Conservation (phyloP, 2,329 filamentous ascomycete species). For the Arthrinium phaeospermum region DNA sequence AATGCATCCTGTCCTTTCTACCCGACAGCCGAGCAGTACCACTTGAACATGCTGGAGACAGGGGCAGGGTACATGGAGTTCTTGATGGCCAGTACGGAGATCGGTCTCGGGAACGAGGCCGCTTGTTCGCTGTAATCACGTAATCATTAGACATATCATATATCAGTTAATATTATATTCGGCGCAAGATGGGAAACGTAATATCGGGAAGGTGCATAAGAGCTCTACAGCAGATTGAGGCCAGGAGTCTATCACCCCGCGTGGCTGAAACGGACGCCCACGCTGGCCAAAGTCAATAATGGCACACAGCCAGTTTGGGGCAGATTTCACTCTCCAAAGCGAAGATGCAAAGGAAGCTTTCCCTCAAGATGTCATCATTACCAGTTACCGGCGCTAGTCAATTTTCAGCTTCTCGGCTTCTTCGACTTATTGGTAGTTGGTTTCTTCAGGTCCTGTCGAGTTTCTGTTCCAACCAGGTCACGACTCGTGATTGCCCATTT, state of each 20-base stretch:
- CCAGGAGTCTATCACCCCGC: neutral
- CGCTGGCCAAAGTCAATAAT: neutral
- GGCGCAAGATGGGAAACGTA: too few species aligned
- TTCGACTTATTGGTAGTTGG: neutral
- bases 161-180: too few species aligned
- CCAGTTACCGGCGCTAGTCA: neutral
- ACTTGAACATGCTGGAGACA: slow-evolving; percentile 50
- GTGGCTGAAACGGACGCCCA: neutral
- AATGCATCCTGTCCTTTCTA: slow-evolving; percentile 50
- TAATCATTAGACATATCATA: too few species aligned
- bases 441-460: neutral
- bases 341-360: neutral
- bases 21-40: slow-evolving; percentile 48
- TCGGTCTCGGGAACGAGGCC: slow-evolving; percentile 28
- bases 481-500: neutral
- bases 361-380: neutral
- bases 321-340: neutral
- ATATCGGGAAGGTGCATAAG: neutral
- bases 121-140: neutral
- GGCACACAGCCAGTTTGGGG: neutral
- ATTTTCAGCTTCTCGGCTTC: too few species aligned
- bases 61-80: slow-evolving; percentile 55
- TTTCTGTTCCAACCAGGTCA: neutral
- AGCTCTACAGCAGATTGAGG: neutral
- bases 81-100: slow-evolving; percentile 35